phyloP scores from a whole-genome alignment of 345 rosid species.

The Eucalyptus sp. region DNA sequence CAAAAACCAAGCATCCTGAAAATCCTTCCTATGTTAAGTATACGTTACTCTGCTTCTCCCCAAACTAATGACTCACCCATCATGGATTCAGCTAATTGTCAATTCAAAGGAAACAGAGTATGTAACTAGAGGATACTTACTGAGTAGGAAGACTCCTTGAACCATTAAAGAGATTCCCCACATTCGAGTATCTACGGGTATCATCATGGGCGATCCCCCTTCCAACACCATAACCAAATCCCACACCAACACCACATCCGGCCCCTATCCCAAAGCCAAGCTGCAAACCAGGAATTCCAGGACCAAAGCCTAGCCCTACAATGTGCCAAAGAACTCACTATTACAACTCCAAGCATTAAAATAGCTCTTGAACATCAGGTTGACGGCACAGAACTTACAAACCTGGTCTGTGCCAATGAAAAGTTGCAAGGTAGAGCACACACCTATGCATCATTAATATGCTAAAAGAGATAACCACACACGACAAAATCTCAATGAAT shows the following conservation, averaged over 20 bases:
- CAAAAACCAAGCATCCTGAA: not conserved
- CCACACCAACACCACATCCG: slow-evolving; percentile 85
- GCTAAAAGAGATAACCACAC: not conserved
- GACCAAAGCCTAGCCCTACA: slow-evolving; percentile 71
- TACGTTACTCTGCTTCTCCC: not conserved
- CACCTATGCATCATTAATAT: not conserved
- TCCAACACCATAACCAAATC: slow-evolving; percentile 83
- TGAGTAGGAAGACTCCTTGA: slow-evolving; percentile 20
- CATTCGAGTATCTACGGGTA: slow-evolving; percentile 29
- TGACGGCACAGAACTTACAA: not conserved
- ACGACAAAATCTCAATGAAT: not conserved
- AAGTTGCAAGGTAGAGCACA: not conserved
- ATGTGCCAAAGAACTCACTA: not conserved
- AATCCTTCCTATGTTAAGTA: not conserved
- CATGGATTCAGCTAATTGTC: not conserved
- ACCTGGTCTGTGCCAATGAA: not conserved
- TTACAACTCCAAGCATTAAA: not conserved
- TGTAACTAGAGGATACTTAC: slow-evolving; percentile 13
- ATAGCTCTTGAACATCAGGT: not conserved
- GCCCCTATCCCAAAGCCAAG: slow-evolving; percentile 70
- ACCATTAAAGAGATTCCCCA: slow-evolving; percentile 19
- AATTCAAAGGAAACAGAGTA: not conserved
- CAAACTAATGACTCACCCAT: not conserved
- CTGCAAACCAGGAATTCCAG: slow-evolving; percentile 78
- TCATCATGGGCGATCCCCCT: slow-evolving; percentile 68